Conservation (phyloP, 225 moss, liverwort and hornwort genomes). For the Antitrichia curtipendula region DNA sequence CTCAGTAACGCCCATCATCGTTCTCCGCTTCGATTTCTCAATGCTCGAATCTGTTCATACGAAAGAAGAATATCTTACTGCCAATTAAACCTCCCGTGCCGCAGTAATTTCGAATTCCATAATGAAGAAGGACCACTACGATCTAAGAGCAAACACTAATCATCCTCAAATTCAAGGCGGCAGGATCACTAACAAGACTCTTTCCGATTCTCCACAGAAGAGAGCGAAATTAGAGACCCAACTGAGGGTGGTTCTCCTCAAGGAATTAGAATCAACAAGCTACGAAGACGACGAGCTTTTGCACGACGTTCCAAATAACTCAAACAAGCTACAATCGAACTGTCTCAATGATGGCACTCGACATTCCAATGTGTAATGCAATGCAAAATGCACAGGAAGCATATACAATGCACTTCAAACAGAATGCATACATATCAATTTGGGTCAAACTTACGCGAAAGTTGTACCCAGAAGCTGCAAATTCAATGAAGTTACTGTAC, state of each 20-base stretch:
- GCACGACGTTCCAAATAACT: not conserved
- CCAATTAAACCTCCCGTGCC: not conserved
- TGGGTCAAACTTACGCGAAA: not conserved
- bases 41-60: not conserved
- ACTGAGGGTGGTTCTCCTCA: not conserved
- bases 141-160: not conserved
- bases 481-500: not conserved
- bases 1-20: constrained; percentile 13
- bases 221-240: not conserved
- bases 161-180: not conserved
- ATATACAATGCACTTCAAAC: not conserved
- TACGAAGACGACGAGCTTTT: not conserved
- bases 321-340: not conserved
- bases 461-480: not conserved
- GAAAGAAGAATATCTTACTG: not conserved
- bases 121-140: not conserved
- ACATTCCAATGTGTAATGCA: not conserved
- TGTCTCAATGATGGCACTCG: not conserved
- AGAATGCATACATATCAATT: not conserved
- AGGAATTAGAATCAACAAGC: not conserved
- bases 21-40: not conserved
- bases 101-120: not conserved
- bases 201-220: not conserved
- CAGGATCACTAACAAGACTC: not conserved
- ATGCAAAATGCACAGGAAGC: not conserved